Evolutionary conservation across 2,329 filamentous ascomycete genomes (phyloP).

Genomic region (Claviceps pazoutovae): DNA sequence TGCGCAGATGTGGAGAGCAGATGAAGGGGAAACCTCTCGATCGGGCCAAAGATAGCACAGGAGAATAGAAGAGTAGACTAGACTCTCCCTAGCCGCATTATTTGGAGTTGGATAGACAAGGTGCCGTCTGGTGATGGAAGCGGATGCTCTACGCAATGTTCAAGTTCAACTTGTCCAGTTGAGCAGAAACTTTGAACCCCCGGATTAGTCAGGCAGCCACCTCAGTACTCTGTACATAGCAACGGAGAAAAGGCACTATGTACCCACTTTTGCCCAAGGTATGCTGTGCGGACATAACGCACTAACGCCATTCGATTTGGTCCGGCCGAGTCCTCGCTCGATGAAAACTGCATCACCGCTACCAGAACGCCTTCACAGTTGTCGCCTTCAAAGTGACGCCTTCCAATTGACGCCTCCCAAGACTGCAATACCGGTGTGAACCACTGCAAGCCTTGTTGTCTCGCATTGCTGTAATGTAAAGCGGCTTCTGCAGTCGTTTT

Average conservation of each 20-base stretch:
- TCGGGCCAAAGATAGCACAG: neutral
- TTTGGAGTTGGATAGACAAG: neutral
- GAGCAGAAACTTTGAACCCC: neutral
- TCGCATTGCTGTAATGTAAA: neutral
- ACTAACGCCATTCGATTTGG: neutral
- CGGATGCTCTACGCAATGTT: neutral
- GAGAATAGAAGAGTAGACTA: neutral
- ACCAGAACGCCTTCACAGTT: neutral
- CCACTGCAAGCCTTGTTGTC: neutral
- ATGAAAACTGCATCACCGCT: slow-evolving; percentile 4
- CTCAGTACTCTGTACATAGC: too few species aligned
- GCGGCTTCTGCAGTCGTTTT: neutral
- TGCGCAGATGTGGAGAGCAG: slow-evolving; percentile 5
- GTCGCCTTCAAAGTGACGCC: neutral
- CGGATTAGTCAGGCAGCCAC: neutral
- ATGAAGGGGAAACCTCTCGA: neutral
- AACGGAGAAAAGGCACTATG: too few species aligned
- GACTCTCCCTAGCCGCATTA: neutral
- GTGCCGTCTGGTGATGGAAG: neutral
- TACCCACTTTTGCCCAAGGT: too few species aligned
- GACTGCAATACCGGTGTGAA: neutral
- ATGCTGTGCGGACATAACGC: neutral
- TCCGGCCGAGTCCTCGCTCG: neutral
- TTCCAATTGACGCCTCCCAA: neutral
- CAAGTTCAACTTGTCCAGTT: too few species aligned